Conservation (phyloP, 805 yeast species). For the Candida railenensis region DNA sequence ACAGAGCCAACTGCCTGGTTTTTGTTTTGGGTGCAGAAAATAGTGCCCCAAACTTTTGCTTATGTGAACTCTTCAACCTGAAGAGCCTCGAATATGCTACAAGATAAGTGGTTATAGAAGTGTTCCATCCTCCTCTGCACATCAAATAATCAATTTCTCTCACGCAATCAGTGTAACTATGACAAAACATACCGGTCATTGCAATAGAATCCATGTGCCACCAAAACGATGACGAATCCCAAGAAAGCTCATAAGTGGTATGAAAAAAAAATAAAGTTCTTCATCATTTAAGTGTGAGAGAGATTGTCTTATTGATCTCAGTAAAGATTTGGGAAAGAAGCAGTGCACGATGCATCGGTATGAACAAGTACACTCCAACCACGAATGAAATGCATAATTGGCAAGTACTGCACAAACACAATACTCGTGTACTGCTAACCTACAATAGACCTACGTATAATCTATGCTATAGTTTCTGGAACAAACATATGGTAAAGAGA, state of each 20-base stretch:
- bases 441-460: neutral
- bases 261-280: conserved; percentile 25
- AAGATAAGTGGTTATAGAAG: too few species aligned
- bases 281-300: conserved; percentile 30
- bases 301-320: neutral
- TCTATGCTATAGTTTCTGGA: too few species aligned
- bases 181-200: conserved; percentile 70
- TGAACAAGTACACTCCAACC: neutral
- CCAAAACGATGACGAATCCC: conserved; percentile 51
- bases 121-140: too few species aligned
- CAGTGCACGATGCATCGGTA: neutral
- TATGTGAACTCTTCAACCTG: too few species aligned
- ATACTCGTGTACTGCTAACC: neutral
- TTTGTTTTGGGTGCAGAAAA: too few species aligned
- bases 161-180: conserved; percentile 77
- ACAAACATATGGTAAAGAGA: neutral
- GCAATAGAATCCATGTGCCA: conserved; percentile 45
- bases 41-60: too few species aligned
- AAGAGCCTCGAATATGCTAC: too few species aligned
- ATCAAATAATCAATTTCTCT: neutral
- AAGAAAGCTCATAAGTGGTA: conserved; percentile 38
- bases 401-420: neutral
- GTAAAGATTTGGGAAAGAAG: neutral
- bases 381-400: neutral
- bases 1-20: too few species aligned